Conservation (phyloP, 345 rosid species). For the Chamaenerion angustifolium region DNA sequence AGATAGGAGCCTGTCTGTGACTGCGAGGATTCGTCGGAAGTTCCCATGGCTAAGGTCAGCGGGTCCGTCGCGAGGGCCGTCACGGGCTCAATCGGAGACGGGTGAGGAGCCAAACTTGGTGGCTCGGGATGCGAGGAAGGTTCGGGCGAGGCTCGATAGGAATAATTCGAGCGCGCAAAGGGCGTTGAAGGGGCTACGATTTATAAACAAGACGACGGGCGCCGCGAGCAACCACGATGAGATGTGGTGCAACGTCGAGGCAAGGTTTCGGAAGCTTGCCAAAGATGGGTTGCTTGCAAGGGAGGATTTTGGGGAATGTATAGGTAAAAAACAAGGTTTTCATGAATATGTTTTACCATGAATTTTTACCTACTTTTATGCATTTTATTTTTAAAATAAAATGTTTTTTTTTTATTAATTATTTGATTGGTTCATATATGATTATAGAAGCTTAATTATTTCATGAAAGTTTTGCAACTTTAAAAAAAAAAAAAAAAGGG, state of each 20-base stretch:
- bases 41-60: slow-evolving; percentile 43
- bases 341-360: background rate
- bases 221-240: slow-evolving; percentile 22
- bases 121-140: slow-evolving; percentile 46
- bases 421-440: too few relatives aligned
- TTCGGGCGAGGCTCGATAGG: slow-evolving; percentile 45
- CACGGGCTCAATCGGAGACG: slow-evolving; percentile 24
- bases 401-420: too few relatives aligned
- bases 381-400: too few relatives aligned
- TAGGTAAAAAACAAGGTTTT: slow-evolving; percentile 28
- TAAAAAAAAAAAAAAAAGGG: too few relatives aligned
- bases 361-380: too few relatives aligned
- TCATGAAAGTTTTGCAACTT: too few relatives aligned
- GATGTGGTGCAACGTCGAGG: slow-evolving; percentile 66
- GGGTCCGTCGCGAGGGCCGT: slow-evolving; percentile 16
- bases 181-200: slow-evolving; percentile 67
- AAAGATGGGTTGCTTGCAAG: slow-evolving; percentile 57
- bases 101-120: slow-evolving; percentile 18
- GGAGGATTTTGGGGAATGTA: slow-evolving; percentile 89
- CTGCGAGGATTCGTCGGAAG: slow-evolving; percentile 47
- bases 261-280: slow-evolving; percentile 39
- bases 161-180: slow-evolving; percentile 57
- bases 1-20: slow-evolving; percentile 38
- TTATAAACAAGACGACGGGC: slow-evolving; percentile 43
- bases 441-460: too few relatives aligned